Evolutionary conservation across 495 filamentous ascomycete species (phyloP).

Genomic region (Xylaria telfairii): DNA sequence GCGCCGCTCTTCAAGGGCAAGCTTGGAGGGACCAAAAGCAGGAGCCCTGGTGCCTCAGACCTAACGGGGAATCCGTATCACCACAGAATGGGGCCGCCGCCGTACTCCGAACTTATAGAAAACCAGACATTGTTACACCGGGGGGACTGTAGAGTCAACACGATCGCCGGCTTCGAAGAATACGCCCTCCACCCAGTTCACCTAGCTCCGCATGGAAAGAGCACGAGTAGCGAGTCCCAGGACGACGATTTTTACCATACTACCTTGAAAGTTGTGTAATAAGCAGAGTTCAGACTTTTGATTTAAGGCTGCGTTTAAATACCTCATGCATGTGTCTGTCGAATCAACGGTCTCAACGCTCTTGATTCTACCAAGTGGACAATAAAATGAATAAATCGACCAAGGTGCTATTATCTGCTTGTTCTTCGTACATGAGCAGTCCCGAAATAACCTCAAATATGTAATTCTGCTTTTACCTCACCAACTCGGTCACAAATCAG

Average conservation of each 20-base stretch:
- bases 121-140: not conserved
- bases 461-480: not conserved
- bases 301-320: too few species aligned
- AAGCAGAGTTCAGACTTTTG: not conserved
- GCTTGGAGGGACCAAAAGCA: not conserved
- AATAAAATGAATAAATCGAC: too few species aligned
- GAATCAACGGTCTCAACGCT: too few species aligned
- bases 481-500: not conserved
- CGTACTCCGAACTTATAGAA: constrained; percentile 10
- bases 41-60: not conserved
- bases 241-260: not conserved
- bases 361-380: too few species aligned
- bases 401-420: too few species aligned
- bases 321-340: too few species aligned
- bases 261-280: not conserved
- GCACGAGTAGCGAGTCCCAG: not conserved
- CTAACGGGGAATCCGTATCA: not conserved
- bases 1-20: constrained; percentile 18
- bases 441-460: not conserved
- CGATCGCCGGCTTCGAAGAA: not conserved
- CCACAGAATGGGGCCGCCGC: not conserved
- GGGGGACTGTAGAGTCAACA: not conserved
- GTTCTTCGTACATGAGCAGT: too few species aligned
- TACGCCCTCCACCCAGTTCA: not conserved
- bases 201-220: not conserved